phyloP scores from a whole-genome alignment of 768 basidiomycete genomes.

The Suillus americanus region DNA sequence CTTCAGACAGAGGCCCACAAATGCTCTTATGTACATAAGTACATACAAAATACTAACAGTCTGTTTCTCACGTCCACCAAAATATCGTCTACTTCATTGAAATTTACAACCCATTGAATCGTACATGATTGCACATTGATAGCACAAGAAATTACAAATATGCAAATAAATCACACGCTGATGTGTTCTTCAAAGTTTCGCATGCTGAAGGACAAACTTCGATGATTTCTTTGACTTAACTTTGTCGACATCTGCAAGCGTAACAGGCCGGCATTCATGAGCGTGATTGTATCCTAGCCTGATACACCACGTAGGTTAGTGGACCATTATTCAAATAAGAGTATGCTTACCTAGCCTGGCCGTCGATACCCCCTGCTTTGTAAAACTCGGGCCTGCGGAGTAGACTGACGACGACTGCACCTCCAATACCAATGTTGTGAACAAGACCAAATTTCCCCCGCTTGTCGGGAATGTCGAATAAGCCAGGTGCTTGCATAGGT shows the following conservation, averaged over 20 bases:
- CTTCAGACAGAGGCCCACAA: neutral
- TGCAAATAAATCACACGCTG: neutral
- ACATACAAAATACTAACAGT: too few relatives aligned
- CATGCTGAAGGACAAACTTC: slow-evolving; percentile 37
- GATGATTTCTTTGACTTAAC: slow-evolving; percentile 72
- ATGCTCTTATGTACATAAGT: too few relatives aligned
- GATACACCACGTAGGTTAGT: neutral
- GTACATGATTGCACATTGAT: neutral
- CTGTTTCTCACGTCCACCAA: neutral
- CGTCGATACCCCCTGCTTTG: slow-evolving; percentile 63
- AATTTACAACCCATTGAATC: neutral
- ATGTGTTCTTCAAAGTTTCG: slow-evolving; percentile 36
- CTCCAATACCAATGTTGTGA: slow-evolving; percentile 83
- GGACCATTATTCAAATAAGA: neutral
- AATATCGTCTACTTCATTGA: neutral
- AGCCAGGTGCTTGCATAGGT: slow-evolving; percentile 76
- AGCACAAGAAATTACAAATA: neutral
- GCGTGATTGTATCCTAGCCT: slow-evolving; percentile 85
- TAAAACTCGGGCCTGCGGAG: slow-evolving; percentile 79
- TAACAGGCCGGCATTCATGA: slow-evolving; percentile 60
- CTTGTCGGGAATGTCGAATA: slow-evolving; percentile 60
- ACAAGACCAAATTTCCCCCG: slow-evolving; percentile 80
- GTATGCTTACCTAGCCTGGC: slow-evolving; percentile 52
- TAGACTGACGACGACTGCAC: slow-evolving; percentile 75
- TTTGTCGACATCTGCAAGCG: slow-evolving; percentile 66